phyloP scores from a whole-genome alignment of 768 basidiomycete genomes.

The Serendipita sp. region DNA sequence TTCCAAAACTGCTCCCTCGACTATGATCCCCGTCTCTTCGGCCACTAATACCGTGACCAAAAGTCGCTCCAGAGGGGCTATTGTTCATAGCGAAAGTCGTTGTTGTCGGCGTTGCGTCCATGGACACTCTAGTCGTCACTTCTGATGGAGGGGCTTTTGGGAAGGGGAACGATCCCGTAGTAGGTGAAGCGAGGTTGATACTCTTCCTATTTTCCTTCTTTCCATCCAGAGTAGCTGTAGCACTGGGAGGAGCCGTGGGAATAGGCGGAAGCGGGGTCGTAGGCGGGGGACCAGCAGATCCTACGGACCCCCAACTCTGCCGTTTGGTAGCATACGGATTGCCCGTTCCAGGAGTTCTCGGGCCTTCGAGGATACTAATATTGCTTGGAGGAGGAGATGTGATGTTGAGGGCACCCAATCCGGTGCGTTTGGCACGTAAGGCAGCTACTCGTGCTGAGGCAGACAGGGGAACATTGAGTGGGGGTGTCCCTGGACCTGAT shows the following conservation, averaged over 20 bases:
- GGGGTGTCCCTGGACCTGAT: conserved; percentile 1
- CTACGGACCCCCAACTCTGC: neutral
- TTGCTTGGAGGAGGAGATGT: neutral
- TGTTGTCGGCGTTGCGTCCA: neutral
- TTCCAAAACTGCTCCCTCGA: conserved; percentile 1
- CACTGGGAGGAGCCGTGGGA: neutral
- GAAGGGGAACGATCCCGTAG: neutral
- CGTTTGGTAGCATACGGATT: neutral
- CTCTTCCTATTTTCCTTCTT: neutral
- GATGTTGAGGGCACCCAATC: neutral
- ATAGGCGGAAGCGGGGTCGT: neutral
- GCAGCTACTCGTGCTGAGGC: neutral
- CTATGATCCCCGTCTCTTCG: neutral
- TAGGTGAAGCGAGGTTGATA: neutral
- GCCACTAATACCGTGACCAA: conserved; percentile 1
- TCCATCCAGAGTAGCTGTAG: neutral
- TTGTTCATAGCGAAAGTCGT: neutral
- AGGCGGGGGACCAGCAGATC: neutral
- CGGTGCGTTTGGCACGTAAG: neutral
- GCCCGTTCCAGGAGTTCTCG: neutral
- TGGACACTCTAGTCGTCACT: neutral
- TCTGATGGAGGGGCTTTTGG: neutral
- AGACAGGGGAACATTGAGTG: neutral
- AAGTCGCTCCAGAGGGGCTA: neutral
- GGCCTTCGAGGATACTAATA: neutral